These are phyloP conservation scores for Thalassiosira hispida DNA, from an alignment of 352 stramenopile genomes.

Conservation along the genomic window DNA sequence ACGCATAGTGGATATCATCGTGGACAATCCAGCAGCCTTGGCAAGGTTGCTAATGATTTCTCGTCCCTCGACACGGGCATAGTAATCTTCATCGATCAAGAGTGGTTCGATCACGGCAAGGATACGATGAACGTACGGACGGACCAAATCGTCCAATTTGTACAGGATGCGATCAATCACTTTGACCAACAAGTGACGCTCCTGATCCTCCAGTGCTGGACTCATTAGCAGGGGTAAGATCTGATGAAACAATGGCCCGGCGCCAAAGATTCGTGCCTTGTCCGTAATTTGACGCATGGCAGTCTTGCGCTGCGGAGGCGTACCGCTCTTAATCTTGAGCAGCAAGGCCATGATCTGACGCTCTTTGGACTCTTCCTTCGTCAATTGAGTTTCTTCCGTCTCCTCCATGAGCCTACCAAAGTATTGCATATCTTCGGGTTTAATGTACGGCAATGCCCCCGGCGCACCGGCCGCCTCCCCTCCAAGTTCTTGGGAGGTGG, in stretches of 20 bases:
- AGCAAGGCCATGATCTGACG: slow-evolving; percentile 97
- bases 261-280: slow-evolving; percentile 96
- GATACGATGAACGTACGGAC: slow-evolving; percentile 99
- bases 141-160: slow-evolving; percentile 98
- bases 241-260: slow-evolving; percentile 98
- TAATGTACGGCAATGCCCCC: slow-evolving; percentile 95
- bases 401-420: slow-evolving; percentile 96
- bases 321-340: slow-evolving; percentile 99
- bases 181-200: slow-evolving; percentile 99
- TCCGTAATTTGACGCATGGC: slow-evolving; percentile 96
- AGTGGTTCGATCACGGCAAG: slow-evolving; percentile 98
- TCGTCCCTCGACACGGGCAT: slow-evolving; percentile 96
- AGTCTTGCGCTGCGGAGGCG: slow-evolving; percentile 95
- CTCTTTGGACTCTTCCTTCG: slow-evolving; percentile 93
- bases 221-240: slow-evolving; percentile 99
- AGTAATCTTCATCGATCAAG: slow-evolving; percentile 99
- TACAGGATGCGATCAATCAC: slow-evolving; percentile 99
- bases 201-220: slow-evolving; percentile 98
- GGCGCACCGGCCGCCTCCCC: slow-evolving; percentile 86
- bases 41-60: slow-evolving; percentile 99
- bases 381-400: slow-evolving; percentile 71
- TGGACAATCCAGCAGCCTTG: slow-evolving; percentile 97
- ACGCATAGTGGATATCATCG: slow-evolving; percentile 99
- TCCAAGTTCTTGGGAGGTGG: slow-evolving; percentile 69
- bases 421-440: slow-evolving; percentile 98